Conservation (phyloP, 1,284 basidiomycete species). For the Cutaneotrichosporon cyanovorans region DNA sequence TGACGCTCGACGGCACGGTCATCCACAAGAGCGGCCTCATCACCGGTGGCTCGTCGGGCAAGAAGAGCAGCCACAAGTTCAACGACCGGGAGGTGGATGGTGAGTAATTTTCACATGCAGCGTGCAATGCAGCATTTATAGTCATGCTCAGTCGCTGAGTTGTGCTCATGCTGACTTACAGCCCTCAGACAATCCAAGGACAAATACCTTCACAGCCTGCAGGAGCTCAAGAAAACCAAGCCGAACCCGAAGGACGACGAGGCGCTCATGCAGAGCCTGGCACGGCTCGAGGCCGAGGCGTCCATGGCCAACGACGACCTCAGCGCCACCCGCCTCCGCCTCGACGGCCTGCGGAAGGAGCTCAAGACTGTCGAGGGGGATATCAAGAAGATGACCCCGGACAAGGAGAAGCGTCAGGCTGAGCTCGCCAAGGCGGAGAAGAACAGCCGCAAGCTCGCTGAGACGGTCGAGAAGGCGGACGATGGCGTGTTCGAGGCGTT, state of each 20-base stretch:
- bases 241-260: constrained; percentile 78
- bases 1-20: constrained; percentile 91
- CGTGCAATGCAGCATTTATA: no score
- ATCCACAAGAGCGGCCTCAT: constrained; percentile 97
- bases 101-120: constrained; percentile 36
- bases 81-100: constrained; percentile 89
- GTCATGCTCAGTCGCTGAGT: no score
- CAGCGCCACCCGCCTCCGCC: constrained; percentile 43
- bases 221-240: constrained; percentile 72
- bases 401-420: constrained; percentile 56
- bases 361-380: constrained; percentile 67
- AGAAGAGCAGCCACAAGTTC: constrained; percentile 69
- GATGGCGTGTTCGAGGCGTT: constrained; percentile 72
- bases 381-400: constrained; percentile 59
- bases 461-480: constrained; percentile 66
- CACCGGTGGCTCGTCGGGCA: constrained; percentile 76
- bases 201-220: constrained; percentile 66
- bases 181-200: constrained; percentile 68
- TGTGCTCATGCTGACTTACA: constrained; percentile 33
- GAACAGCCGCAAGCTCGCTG: constrained; percentile 55
- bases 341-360: constrained; percentile 48
- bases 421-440: constrained; percentile 53
- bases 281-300: constrained; percentile 66
- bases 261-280: constrained; percentile 64
- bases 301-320: constrained; percentile 73